Evolutionary conservation across 2,329 filamentous ascomycete genomes (phyloP).

Genomic region (Cyphellophora europaea): DNA sequence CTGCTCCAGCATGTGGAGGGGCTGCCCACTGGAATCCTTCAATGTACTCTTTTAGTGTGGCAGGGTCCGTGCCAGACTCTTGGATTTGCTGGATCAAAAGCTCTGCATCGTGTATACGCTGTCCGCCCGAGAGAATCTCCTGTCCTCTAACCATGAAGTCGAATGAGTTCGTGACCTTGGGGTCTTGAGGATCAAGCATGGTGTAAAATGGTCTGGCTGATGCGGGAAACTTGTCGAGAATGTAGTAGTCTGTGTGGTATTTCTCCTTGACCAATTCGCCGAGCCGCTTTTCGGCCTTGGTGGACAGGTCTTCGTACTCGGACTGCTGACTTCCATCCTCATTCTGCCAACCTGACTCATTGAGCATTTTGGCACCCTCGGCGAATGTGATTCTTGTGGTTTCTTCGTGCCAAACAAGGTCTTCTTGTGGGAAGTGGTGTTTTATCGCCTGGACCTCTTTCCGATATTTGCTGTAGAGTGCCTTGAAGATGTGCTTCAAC

Average conservation of each 20-base stretch:
- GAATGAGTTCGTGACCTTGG: slow-evolving; percentile 67
- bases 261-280: slow-evolving; percentile 68
- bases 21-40: slow-evolving; percentile 69
- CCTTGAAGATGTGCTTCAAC: slow-evolving; percentile 63
- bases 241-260: slow-evolving; percentile 72
- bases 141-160: slow-evolving; percentile 80
- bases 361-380: slow-evolving; percentile 63
- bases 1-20: slow-evolving; percentile 70
- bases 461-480: slow-evolving; percentile 51
- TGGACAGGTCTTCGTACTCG: slow-evolving; percentile 64
- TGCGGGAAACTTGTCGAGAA: slow-evolving; percentile 74
- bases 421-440: slow-evolving; percentile 65
- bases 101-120: slow-evolving; percentile 66
- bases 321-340: slow-evolving; percentile 62
- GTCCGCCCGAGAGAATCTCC: slow-evolving; percentile 72
- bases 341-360: slow-evolving; percentile 51
- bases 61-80: slow-evolving; percentile 57
- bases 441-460: slow-evolving; percentile 63
- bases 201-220: slow-evolving; percentile 74
- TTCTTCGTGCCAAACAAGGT: slow-evolving; percentile 67
- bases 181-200: slow-evolving; percentile 59
- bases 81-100: slow-evolving; percentile 61
- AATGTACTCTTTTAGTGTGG: slow-evolving; percentile 69
- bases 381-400: slow-evolving; percentile 65
- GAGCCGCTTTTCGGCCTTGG: slow-evolving; percentile 66